Evolutionary conservation across 2,329 filamentous ascomycete genomes (phyloP).

Genomic region (Pseudogymnoascus sp.): DNA sequence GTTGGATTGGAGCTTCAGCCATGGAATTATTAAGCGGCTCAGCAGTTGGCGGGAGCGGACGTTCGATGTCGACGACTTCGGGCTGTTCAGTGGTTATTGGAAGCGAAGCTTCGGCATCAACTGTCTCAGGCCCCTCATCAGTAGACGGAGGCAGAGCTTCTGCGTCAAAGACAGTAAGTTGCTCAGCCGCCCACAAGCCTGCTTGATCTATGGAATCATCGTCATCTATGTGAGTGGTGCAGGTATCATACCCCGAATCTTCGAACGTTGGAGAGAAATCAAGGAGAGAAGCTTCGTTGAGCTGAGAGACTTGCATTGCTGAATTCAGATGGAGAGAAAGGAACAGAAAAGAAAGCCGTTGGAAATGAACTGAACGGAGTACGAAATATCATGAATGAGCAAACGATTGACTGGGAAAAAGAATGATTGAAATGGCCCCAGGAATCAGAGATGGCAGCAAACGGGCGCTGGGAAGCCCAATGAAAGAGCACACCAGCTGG

Average conservation of each 20-base stretch:
- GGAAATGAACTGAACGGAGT: neutral
- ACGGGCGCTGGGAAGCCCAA: neutral
- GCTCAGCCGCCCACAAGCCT: neutral
- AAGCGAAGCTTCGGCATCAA: neutral
- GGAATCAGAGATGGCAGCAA: neutral
- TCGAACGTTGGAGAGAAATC: neutral
- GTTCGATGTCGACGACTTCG: neutral
- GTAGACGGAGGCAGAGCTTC: neutral
- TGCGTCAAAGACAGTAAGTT: neutral
- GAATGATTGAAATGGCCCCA: conserved; percentile 5
- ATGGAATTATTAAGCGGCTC: neutral
- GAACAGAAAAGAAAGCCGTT: neutral
- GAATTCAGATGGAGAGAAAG: neutral
- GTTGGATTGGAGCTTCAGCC: neutral
- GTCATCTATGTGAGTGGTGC: neutral
- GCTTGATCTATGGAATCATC: neutral
- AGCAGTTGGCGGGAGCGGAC: neutral
- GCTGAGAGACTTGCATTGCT: conserved; percentile 1
- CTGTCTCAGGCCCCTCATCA: neutral
- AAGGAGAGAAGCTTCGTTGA: neutral
- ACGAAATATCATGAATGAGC: neutral
- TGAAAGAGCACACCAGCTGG: conserved; percentile 7
- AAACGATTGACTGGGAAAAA: conserved; percentile 4
- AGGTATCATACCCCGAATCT: conserved; percentile 5
- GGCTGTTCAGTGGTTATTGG: neutral